Evolutionary conservation across 1,139 yeast species (phyloP), one percentile per base, ranked within the genome.

Genomic region (Chernovozyma sophiae-reginae): DNA sequence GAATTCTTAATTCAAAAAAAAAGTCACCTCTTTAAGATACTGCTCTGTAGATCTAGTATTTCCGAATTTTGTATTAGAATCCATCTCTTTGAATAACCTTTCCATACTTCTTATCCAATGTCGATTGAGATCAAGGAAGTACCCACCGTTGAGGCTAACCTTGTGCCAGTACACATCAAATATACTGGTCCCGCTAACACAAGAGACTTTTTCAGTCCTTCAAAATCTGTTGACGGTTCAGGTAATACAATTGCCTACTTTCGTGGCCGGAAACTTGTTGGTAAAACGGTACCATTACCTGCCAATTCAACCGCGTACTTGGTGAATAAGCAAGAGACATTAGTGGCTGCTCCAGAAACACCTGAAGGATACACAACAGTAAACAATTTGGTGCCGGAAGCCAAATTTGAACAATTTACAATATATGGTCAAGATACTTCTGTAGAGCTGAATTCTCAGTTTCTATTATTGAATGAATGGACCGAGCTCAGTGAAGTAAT

Each of bases 111-210:
- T n/a, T n/a, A n/a, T n/a, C n/a, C n/a, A n/a, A 37, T 37, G 40
- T 37, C 40, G n/a, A 23, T 37, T 16, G 23, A 29, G 15, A 26
- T 34, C 11, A 14, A 12, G 14, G 37, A 35, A 14, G 35, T 24
- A 3, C 35, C 37, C 19, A 10, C 25, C 12, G 17, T 33, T 14
- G 19, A n/a, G 14, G 70, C 66, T 10, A 65, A 62, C 34, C 47
- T 70, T 14, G 54, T 70, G 2, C 75, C 76, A 1, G 54, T 65
- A 43, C 68, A 60, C 38, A 62, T 70, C 23, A 62, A 66, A 35
- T 55, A 66, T 41, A 54, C 53, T 28, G 76, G 74, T 0, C 47
- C 57, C 1, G 72, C 74, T 11, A 61, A 64, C 22, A 64, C 74
- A 0, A 37, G 49, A 12, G 60, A 58, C 3, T 66, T 51, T 41